Evolutionary conservation across 2,329 filamentous ascomycete genomes (phyloP).

Genomic region (Hypoxylon sp.): DNA sequence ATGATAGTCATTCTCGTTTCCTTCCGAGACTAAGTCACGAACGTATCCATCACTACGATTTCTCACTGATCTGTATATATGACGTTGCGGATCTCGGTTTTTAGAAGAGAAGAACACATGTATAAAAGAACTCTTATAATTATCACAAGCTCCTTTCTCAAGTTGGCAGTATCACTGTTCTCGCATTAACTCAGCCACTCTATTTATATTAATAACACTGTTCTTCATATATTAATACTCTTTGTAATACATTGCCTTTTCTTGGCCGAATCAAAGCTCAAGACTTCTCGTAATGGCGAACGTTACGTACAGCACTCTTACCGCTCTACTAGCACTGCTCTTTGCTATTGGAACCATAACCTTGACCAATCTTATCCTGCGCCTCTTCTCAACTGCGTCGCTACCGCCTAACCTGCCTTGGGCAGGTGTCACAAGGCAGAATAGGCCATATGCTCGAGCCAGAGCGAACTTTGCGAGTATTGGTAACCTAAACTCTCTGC

Average conservation of each 20-base stretch:
- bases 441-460: constrained; percentile 37
- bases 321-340: constrained; percentile 4
- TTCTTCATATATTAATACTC: background rate
- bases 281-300: background rate
- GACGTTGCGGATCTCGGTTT: background rate
- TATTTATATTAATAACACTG: background rate
- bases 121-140: background rate
- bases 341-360: constrained; percentile 36
- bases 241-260: background rate
- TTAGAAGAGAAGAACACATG: background rate
- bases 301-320: background rate
- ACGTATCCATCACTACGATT: background rate
- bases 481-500: constrained; percentile 45
- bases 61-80: background rate
- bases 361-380: constrained; percentile 42
- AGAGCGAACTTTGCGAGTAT: constrained; percentile 50
- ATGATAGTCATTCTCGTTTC: background rate
- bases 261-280: background rate
- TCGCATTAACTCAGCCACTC: too few species aligned
- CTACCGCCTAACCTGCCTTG: constrained; percentile 49
- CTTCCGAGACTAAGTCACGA: background rate
- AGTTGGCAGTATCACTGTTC: too few species aligned
- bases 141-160: background rate
- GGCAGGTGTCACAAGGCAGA: constrained; percentile 42
- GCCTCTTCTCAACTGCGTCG: constrained; percentile 47